Conservation (phyloP, 345 rosid species). For the Physaria fendleri region DNA sequence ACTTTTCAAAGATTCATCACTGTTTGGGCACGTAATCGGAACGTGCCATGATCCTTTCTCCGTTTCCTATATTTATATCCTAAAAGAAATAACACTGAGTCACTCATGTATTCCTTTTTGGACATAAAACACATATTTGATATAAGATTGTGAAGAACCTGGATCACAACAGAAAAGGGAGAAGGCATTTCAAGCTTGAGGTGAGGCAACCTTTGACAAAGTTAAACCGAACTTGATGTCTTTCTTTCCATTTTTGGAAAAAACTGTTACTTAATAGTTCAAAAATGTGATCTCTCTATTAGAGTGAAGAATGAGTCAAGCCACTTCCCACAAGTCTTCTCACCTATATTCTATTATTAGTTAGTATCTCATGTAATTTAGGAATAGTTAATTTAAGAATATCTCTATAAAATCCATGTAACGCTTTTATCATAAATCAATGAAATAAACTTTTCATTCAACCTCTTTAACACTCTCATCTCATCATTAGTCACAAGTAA, state of each 20-base stretch:
- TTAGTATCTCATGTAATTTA: too few relatives aligned
- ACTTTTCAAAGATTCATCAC: slow-evolving; percentile 29
- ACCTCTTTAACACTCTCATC: too few relatives aligned
- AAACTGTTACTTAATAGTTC: slow-evolving; percentile 66
- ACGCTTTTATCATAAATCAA: too few relatives aligned
- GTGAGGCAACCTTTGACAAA: slow-evolving; percentile 50
- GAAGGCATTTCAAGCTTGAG: slow-evolving; percentile 63
- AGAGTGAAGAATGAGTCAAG: too few relatives aligned
- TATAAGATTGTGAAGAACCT: slow-evolving; percentile 36
- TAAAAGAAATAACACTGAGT: neutral
- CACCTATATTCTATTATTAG: too few relatives aligned
- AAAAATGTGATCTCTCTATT: slow-evolving; percentile 92
- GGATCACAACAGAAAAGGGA: slow-evolving; percentile 54
- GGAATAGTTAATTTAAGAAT: too few relatives aligned
- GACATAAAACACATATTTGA: neutral
- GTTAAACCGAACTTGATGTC: slow-evolving; percentile 70
- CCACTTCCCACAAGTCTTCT: too few relatives aligned
- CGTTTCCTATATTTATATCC: slow-evolving; percentile 50
- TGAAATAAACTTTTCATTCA: too few relatives aligned
- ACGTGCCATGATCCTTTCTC: slow-evolving; percentile 84
- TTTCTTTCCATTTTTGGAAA: slow-evolving; percentile 74
- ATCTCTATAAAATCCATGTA: too few relatives aligned
- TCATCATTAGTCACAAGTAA: slow-evolving; percentile 78
- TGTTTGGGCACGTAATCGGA: slow-evolving; percentile 33
- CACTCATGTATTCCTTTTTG: neutral